Percentiles rank a stretch among this genome's conserved stretches.
phyloP scores from a whole-genome alignment of 306 rosid genomes.

The Prunus kanzakura region DNA sequence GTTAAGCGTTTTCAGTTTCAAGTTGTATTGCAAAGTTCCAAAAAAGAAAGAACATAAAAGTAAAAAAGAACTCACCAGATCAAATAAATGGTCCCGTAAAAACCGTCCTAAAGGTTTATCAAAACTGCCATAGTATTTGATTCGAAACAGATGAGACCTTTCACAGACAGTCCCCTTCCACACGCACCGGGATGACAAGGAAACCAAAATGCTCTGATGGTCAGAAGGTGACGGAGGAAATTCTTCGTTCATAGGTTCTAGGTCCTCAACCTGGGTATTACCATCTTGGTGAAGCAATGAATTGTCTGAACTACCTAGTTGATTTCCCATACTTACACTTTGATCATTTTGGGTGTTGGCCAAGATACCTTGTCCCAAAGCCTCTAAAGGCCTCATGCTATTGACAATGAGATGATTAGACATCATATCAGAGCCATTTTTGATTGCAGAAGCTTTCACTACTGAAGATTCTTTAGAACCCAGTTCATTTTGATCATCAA shows the following conservation, averaged over 20 bases:
- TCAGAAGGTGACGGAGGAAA: constrained; percentile 88
- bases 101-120: constrained; percentile 94
- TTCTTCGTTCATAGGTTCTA: constrained; percentile 51
- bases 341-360: constrained; percentile 33
- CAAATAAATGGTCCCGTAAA: constrained; percentile 87
- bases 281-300: constrained; percentile 39
- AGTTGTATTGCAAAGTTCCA: constrained; percentile 15
- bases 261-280: constrained; percentile 36
- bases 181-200: constrained; percentile 87
- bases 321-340: constrained; percentile 33
- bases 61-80: constrained; percentile 60
- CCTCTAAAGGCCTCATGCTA: constrained; percentile 33
- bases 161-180: constrained; percentile 99
- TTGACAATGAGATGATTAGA: constrained; percentile 33
- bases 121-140: constrained; percentile 90
- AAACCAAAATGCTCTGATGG: constrained; percentile 96
- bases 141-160: constrained; percentile 91
- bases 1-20: constrained; percentile 17
- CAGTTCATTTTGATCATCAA: constrained; percentile 33
- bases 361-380: constrained; percentile 31
- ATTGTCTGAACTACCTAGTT: constrained; percentile 28
- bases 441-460: constrained; percentile 36
- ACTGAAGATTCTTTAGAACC: constrained; percentile 20
- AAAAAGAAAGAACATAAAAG: constrained; percentile 9
- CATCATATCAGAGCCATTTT: constrained; percentile 19